Base-by-base conservation (phyloP, 1,284 basidiomycete species). In the Ceratobasidium sp. region DNA sequence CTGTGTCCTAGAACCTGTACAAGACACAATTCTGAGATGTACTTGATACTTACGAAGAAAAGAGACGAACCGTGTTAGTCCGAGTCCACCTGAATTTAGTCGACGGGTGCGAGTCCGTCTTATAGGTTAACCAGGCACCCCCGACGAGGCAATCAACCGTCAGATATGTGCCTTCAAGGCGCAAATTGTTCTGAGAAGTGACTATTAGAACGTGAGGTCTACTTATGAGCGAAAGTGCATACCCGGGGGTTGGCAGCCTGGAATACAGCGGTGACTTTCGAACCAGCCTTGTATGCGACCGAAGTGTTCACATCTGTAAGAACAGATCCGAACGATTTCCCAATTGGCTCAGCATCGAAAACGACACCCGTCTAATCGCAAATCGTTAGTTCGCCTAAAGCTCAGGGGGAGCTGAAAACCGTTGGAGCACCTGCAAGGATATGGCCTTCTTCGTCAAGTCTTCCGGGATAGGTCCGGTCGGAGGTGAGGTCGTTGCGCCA, bases 241-340 rank as follows among this genome's bases (percentile, higher is more conserved):
- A 91, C 91, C 80, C 92, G 85, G 0, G 92, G 93, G 80, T 93
- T 92, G 43, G 91, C 92, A 74, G 90, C 91, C 57, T 92, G 88
- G 75, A 94, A 94, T 58, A 85, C 82, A 6, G 85, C 90, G 2
- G 80, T 80, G 47, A 92, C 91, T 11, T 84, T 89, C 28, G 89
- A 83, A 18, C 89, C 87, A 13, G 81, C 83, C 52, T 79, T 80
- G 79, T 92, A 91, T 9, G 87, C 76, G 6, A 83, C 78, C 2
- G 78, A 79, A 0, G 82, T 82, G 11, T 83, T 79, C 30, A 91
- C 91, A 78, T 93, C 88, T 18, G 82, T 79, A 14, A 90, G 78
- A 4, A 92, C 86, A 41, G 87, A 84, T 38, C 93, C 92, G 77
- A 94, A 94, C 1, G 79, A 82, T 76, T 88, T 85, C 38, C 86